Evolutionary conservation across 768 basidiomycete species (phyloP), one percentile per base, ranked within the genome.

Genomic region (Collybia nuda): DNA sequence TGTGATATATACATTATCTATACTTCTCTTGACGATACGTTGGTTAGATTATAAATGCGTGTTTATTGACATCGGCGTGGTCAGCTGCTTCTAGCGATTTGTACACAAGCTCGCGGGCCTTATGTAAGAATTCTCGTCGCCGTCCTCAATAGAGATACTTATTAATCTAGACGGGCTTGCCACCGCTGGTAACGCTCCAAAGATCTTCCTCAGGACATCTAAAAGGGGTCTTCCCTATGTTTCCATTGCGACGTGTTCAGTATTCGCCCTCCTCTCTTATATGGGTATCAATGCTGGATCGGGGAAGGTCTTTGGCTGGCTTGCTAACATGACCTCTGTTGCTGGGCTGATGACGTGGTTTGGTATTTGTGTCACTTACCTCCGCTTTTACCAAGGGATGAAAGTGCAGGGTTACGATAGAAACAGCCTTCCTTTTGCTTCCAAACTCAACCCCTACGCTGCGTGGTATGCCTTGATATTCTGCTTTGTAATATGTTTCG

Each of bases 21-120:
- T 24, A 22, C 21, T 22, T 17, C 57, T 12, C 42, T 40, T 22
- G 24, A 47, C 41, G 3, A 40, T 39, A 18, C 12, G 24, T 40
- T 12, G 2, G 24, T 18, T 40, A 88, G 85, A 72, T 91, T 35
- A 90, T 92, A 63, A 93, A 91, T 61, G 89, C 87, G 2, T 84
- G 81, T 64, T 75, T 96, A 12, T 69, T 98, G 55, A 91, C 88
- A 35, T 91, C 93, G 2, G 93, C 94, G 5, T 94, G 90, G 87
- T 96, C 93, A 21, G 93, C 94, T 28, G 91, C 90, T 5, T 86
- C 86, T 19, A 89, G 87, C 64, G 93, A 96, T 64, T 66, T 97
- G 40, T 96, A 93, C 71, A 94, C 92, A 3, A 86, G 87, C 40
- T 93, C 93, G 15, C 84, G 90, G 48, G 89, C 88, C 0, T 77